Percentiles rank a stretch among this genome's conserved stretches.
phyloP scores from a whole-genome alignment of 192 early-diverging fungal genomes.

The Backusella liffmaniae region DNA sequence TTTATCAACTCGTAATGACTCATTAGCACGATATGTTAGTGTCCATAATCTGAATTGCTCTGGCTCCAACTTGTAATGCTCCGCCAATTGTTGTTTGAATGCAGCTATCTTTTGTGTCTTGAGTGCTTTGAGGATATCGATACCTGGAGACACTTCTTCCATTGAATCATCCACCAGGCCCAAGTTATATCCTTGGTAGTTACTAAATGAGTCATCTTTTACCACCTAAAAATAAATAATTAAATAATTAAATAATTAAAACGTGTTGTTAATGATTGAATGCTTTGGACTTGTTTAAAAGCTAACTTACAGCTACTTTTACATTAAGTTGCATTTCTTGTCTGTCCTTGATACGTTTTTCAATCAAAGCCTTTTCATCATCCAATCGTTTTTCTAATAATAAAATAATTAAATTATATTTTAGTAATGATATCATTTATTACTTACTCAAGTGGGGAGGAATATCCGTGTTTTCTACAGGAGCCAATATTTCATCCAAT shows the following conservation, averaged over 20 bases:
- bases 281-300: background rate
- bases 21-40: constrained; percentile 82
- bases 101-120: constrained; percentile 13
- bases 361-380: constrained; percentile 64
- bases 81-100: constrained; percentile 19
- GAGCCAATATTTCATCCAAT: constrained; percentile 68
- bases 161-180: constrained; percentile 62
- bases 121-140: constrained; percentile 18
- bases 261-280: background rate
- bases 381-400: constrained; percentile 44
- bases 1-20: constrained; percentile 79
- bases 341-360: constrained; percentile 62
- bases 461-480: constrained; percentile 65
- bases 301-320: constrained; percentile 51
- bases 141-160: background rate
- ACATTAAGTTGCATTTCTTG: constrained; percentile 73
- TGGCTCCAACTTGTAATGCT: constrained; percentile 17
- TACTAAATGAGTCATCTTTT: constrained; percentile 62
- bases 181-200: constrained; percentile 86
- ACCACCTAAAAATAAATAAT: constrained; percentile 47
- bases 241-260: background rate
- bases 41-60: constrained; percentile 82
- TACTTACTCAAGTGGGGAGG: constrained; percentile 74
- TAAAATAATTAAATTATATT: constrained; percentile 21
- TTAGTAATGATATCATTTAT: background rate